These are phyloP conservation scores for Orbilia ellipsospora DNA, from an alignment of 2,329 filamentous ascomycete genomes.

Conservation along the genomic window DNA sequence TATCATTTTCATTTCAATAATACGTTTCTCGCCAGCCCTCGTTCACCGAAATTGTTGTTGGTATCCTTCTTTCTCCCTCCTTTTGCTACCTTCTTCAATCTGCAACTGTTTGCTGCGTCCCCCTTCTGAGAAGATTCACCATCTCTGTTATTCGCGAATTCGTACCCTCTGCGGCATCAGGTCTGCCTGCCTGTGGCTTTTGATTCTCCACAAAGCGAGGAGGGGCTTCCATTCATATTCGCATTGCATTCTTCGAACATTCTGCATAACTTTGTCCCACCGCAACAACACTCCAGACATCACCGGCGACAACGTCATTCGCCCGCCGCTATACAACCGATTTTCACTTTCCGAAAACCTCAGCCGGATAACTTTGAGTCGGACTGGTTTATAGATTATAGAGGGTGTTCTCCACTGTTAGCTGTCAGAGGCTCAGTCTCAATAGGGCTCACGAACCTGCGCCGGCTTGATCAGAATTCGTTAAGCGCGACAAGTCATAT, in stretches of 20 bases:
- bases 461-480: neutral
- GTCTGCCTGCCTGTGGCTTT: no score
- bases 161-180: neutral
- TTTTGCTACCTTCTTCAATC: neutral
- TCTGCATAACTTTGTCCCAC: neutral
- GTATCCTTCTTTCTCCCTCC: slow-evolving; percentile 4
- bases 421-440: neutral
- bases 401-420: neutral
- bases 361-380: no score
- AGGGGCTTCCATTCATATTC: slow-evolving; percentile 22
- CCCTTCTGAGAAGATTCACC: slow-evolving; percentile 33
- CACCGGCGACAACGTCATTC: neutral
- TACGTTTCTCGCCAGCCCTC: slow-evolving; percentile 16
- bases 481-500: slow-evolving; percentile 40
- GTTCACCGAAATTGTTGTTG: neutral
- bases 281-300: slow-evolving; percentile 6
- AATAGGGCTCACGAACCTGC: neutral
- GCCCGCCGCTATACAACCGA: no score
- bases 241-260: slow-evolving; percentile 41
- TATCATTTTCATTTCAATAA: slow-evolving; percentile 15
- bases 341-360: no score
- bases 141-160: slow-evolving; percentile 12
- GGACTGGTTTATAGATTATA: neutral
- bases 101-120: neutral
- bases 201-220: neutral